These are phyloP conservation scores for Candolleomyces aberdarensis DNA, from an alignment of 768 basidiomycete genomes.

Conservation along the genomic window DNA sequence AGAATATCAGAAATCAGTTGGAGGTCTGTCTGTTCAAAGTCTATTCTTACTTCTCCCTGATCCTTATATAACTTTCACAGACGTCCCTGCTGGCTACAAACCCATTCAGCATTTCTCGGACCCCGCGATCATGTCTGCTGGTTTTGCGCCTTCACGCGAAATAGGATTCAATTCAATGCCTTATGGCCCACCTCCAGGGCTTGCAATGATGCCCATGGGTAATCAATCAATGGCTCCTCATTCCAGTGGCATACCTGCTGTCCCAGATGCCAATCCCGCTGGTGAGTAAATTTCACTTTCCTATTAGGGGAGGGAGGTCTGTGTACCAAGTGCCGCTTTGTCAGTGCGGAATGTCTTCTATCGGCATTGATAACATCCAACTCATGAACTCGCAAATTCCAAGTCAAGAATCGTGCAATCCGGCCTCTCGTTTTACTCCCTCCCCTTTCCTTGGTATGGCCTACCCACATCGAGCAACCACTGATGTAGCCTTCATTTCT, in stretches of 20 bases:
- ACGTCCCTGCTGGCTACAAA: slow-evolving; percentile 13
- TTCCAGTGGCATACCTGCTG: slow-evolving; percentile 17
- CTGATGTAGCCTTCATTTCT: slow-evolving; percentile 43
- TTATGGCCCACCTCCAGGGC: slow-evolving; percentile 68
- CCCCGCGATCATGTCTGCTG: slow-evolving; percentile 79
- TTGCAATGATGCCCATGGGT: slow-evolving; percentile 40
- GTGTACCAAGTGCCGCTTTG: slow-evolving; percentile 86
- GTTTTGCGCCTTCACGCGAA: slow-evolving; percentile 45
- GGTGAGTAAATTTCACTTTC: slow-evolving; percentile 63
- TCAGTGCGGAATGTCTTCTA: slow-evolving; percentile 81
- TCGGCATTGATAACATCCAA: slow-evolving; percentile 58
- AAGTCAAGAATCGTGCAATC: slow-evolving; percentile 23
- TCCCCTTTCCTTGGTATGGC: slow-evolving; percentile 47
- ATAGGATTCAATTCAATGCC: slow-evolving; percentile 27
- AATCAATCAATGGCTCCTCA: slow-evolving; percentile 20
- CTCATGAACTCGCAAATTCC: slow-evolving; percentile 26
- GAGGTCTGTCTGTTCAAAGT: slow-evolving; percentile 17
- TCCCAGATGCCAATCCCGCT: slow-evolving; percentile 37
- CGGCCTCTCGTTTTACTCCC: slow-evolving; percentile 33
- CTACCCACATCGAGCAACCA: slow-evolving; percentile 48
- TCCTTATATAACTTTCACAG: slow-evolving; percentile 4
- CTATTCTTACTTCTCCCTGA: background rate
- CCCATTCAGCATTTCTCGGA: slow-evolving; percentile 56
- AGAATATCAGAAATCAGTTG: slow-evolving; percentile 23
- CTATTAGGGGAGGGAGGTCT: slow-evolving; percentile 78